Base-by-base conservation (phyloP, 2,329 filamentous ascomycete genomes). In the Penicillium rolfsii region DNA sequence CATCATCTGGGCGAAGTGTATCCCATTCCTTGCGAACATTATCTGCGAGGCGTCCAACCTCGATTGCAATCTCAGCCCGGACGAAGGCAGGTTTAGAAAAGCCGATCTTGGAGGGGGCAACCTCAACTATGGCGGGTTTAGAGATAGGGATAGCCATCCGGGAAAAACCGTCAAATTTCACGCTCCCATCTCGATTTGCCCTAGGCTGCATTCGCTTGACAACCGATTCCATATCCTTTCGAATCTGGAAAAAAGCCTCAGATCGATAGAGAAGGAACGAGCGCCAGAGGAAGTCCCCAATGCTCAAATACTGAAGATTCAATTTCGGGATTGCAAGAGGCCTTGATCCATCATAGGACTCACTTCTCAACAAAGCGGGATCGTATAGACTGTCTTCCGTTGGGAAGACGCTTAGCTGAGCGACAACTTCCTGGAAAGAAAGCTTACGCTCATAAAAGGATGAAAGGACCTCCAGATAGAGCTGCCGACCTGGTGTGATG, bases 281-380 rank as follows among this genome's bases (percentile, higher is more conserved):
- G 64, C 96, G 87, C 93, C 93, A 99, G n/a, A 99, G 80, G 70
- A 99, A 99, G 76, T 99, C 95, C 2, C 93, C 93, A 54, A 97
- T 87, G 2, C 93, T 96, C 14, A 99, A 83, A 76, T 99, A 99
- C 73, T 99, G 95, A 30, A 99, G 81, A 69, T 97, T 99, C 49
- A 98, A 79, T 74, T 99, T 99, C 2, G 95, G 95, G 46, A 99
- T 87, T 2, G 95, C 91, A 60, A 99, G 82, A 5, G 95, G 93
- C 52, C 87, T 87, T 26, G 91, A 93, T 28, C 93, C 93, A 74
- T 97, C 89, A 70, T 97, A 98, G 7, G 83, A 84, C 70, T 97
- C 93, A 59, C 94, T 94, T 60, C 92, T 87, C 58, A 93, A 78
- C 56, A 97, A 85, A 28, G 87, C 87, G 54, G 83, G 83, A 61